These are phyloP conservation scores for Leptomonas pyrrhocoris DNA, from an alignment of 208 protist species.

Conservation along the genomic window DNA sequence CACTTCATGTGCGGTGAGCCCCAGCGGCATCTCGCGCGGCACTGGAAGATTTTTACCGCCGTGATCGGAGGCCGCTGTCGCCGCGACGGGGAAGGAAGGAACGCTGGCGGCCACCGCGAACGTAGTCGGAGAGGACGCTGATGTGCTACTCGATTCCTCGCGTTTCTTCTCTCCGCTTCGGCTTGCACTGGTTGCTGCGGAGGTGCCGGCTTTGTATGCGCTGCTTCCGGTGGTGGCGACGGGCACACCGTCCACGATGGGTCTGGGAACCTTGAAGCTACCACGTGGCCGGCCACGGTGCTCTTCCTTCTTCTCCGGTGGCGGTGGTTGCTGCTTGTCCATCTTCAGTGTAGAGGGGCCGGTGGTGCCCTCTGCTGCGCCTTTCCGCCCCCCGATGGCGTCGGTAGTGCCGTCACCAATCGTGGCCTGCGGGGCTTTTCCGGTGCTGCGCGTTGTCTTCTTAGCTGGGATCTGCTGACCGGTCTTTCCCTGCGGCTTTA, in stretches of 20 bases:
- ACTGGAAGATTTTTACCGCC: not conserved
- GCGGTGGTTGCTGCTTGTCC: conserved; percentile 4
- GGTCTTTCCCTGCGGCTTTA: conserved; percentile 2
- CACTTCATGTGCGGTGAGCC: conserved; percentile 17
- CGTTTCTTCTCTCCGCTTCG: not conserved
- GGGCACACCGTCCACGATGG: conserved; percentile 2
- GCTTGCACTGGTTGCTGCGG: not conserved
- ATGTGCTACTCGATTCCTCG: not conserved
- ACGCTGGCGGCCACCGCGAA: not conserved
- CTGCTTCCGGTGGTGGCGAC: not conserved
- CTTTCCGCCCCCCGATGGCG: not conserved
- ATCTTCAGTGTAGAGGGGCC: not conserved
- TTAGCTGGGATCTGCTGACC: not conserved
- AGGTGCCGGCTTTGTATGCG: not conserved
- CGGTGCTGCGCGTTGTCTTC: not conserved
- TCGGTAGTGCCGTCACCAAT: not conserved
- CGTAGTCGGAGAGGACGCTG: not conserved
- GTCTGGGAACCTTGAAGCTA: conserved; percentile 22
- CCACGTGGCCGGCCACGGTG: conserved; percentile 28
- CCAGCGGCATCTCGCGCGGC: conserved; percentile 19
- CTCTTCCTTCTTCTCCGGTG: conserved; percentile 24
- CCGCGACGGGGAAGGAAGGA: not conserved
- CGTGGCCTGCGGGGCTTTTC: not conserved
- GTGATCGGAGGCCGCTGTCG: not conserved
- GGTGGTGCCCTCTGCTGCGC: not conserved